Evolutionary conservation across 805 yeast species (phyloP), one percentile per base, ranked within the genome.

Genomic region (Maudiozyma turicensis): DNA sequence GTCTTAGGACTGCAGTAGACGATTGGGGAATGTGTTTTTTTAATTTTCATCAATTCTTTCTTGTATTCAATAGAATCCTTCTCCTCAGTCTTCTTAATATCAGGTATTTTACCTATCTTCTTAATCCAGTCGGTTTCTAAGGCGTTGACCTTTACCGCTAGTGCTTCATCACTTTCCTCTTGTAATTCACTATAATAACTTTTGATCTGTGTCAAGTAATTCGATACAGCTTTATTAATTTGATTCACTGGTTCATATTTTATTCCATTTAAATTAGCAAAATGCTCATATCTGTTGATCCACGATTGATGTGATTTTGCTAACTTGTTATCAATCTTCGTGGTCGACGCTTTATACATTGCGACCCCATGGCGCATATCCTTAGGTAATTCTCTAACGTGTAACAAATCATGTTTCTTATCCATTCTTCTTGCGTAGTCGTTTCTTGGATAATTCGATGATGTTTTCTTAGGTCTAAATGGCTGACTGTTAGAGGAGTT

Each of bases 11-110:
- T 31, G 14, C 58, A 52, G 45, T 51, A 50, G 20, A 60, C 53
- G 33, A 46, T 52, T 9, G 68, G 68, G 11, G 45, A 43, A 50
- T 61, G 65, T 6, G 53, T 50, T 9, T 53, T 49, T 44, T 51
- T 54, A 2, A 58, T 45, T 10, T 49, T 48, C 14, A 53, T 53
- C 30, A 58, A 35, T 26, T 45, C 48, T 37, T 38, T 47, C 9
- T 50, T 52, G 43, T 56, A 55, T 15, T 44, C 38, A 33, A 28
- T 9, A 7, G 40, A 28, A 3, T 5, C 33, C 31, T 46, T 43
- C 46, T 9, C 44, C 8, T 37, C 48, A 43, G 30, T 15, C 9
- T 44, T 20, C 11, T 43, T 39, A 6, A 20, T 32, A 43, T 44
- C 49, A n/a, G 48, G 48, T 15, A 48, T 20, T 38, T 28, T 42